phyloP scores from a whole-genome alignment of 176 grass and related monocot genomes.

The Ananas comosus region DNA sequence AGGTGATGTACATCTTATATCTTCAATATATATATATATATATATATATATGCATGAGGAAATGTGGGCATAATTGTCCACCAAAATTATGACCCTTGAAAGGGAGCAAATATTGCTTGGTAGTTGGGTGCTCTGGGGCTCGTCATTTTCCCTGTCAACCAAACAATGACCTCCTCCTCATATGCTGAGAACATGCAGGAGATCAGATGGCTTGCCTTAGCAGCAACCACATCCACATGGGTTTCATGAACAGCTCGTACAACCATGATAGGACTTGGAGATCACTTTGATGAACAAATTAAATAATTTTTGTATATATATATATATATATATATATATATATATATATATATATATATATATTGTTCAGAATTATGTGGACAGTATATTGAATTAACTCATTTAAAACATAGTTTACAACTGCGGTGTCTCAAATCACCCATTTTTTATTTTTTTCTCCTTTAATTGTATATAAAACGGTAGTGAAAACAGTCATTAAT shows the following conservation, averaged over 20 bases:
- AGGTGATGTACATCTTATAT: no score
- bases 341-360: no score
- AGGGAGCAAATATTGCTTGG: neutral
- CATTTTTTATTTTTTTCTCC: no score
- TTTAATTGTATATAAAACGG: no score
- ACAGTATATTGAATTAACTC: neutral
- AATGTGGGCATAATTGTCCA: no score
- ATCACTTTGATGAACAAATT: neutral
- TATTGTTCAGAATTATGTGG: neutral
- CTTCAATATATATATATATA: no score
- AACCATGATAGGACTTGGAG: neutral
- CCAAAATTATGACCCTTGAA: neutral
- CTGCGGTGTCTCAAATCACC: no score
- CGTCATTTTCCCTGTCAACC: neutral
- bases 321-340: neutral
- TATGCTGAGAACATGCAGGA: conserved; percentile 3
- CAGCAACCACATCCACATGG: conserved; percentile 2
- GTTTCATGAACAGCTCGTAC: neutral
- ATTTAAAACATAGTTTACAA: no score
- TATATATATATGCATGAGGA: no score
- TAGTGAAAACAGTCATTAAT: no score
- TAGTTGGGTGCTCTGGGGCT: neutral
- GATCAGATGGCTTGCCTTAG: neutral
- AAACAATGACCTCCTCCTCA: neutral
- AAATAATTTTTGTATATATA: neutral